phyloP scores from a whole-genome alignment of 2,329 filamentous ascomycete genomes.

The Microdochium trichocladiopsis region DNA sequence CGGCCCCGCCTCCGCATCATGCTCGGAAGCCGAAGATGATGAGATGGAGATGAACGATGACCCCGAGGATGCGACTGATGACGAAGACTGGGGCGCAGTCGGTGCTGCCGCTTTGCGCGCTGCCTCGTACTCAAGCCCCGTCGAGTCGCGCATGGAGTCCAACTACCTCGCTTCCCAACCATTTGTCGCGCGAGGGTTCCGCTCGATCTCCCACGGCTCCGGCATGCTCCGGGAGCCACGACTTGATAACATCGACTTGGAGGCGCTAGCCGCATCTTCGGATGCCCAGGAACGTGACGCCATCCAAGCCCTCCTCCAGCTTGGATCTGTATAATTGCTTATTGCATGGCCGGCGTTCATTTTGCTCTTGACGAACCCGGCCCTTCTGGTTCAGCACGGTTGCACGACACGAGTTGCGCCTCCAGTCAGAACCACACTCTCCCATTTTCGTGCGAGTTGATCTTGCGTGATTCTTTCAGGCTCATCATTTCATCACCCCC shows the following conservation, averaged over 20 bases:
- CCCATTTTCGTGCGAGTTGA: not conserved
- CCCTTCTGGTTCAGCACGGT: not conserved
- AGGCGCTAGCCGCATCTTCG: constrained; percentile 41
- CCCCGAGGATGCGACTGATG: constrained; percentile 81
- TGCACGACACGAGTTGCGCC: not conserved
- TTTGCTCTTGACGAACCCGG: not conserved
- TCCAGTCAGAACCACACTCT: not conserved
- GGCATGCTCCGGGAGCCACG: constrained; percentile 49
- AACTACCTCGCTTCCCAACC: constrained; percentile 39
- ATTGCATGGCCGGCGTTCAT: constrained; percentile 49
- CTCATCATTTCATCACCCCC: not conserved
- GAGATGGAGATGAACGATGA: constrained; percentile 63
- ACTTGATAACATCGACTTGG: constrained; percentile 43
- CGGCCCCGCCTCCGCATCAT: constrained; percentile 62
- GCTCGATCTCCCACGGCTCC: constrained; percentile 40
- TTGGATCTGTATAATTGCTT: constrained; percentile 66
- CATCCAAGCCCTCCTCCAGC: constrained; percentile 71
- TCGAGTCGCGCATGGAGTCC: constrained; percentile 46
- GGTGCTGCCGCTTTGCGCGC: constrained; percentile 77
- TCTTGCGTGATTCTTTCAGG: not conserved
- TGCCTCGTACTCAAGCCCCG: constrained; percentile 52
- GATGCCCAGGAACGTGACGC: constrained; percentile 75
- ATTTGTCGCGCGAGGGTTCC: constrained; percentile 36
- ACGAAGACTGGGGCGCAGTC: constrained; percentile 91
- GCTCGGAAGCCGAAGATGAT: constrained; percentile 65